Base-by-base conservation (phyloP, 2,329 filamentous ascomycete genomes). In the Penicillium sp. region DNA sequence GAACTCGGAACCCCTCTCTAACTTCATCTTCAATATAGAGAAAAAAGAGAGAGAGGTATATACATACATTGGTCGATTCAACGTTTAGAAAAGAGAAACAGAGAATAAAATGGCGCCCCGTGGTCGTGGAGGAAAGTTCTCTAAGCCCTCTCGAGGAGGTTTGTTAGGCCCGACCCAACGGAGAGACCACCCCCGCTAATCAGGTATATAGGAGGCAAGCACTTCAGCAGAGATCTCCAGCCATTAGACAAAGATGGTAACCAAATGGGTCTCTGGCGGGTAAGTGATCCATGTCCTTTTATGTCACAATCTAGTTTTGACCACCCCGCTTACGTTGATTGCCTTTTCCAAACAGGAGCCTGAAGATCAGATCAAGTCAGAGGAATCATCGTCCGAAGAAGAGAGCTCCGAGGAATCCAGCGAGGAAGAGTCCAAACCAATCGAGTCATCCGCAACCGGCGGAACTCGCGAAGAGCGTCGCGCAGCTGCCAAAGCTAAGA, bases 111-210 rank as follows among this genome's bases (percentile, higher is more conserved):
- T 75, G 72, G 63, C 73, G 34, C 72, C 72, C 52, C 70, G 89
- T 68, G 90, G 89, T 62, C 87, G 91, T 68, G 90, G 87, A 64
- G 89, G 91, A 73, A 97, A 97, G 76, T 95, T 92, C 72, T 88
- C 84, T 77, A 97, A 96, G 78, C 89, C 87, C 60, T 90, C 89
- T 62, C 82, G 92, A 74, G 92, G 92, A 80, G 91, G 92, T 92
- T 75, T 53, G 56, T 58, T 44, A 51, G 62, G 80, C 58, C 53
- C 48, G 39, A 18, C 14, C 10, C 36, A 25, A 25, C 40, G 25
- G 4, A 35, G 18, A 29, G 33, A 36, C 2, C n/a, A n/a, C 10
- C 11, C 18, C 42, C 28, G 29, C 56, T 57, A 14, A 58, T 40
- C 18, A 29, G 14, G 12, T 28, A 18, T 36, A 46, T 57, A 95